Evolutionary conservation across 1,139 yeast species (phyloP).

Genomic region (Taiozyma sp.): DNA sequence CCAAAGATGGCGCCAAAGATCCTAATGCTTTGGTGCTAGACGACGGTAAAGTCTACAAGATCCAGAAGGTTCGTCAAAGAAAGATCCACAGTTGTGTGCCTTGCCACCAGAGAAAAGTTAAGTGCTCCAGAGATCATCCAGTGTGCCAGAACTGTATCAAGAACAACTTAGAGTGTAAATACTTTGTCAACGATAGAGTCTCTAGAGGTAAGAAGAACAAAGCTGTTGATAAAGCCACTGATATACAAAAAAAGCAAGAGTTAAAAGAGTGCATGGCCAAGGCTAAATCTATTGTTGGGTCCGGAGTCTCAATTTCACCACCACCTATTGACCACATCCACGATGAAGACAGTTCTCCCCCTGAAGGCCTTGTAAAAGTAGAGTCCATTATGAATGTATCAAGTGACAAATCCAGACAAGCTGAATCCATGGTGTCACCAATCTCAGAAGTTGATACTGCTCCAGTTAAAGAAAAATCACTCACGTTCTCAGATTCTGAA

Average conservation of each 20-base stretch:
- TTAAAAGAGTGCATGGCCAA: slow-evolving; percentile 21
- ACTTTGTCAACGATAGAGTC: slow-evolving; percentile 51
- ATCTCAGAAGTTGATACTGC: background rate
- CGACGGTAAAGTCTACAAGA: slow-evolving; percentile 46
- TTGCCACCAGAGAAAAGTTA: slow-evolving; percentile 58
- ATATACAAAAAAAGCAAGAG: slow-evolving; percentile 19
- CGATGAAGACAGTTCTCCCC: background rate
- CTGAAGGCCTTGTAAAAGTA: background rate
- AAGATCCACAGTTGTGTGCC: slow-evolving; percentile 53
- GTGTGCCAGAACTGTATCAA: slow-evolving; percentile 44
- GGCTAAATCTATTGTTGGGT: slow-evolving; percentile 15
- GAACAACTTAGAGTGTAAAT: slow-evolving; percentile 38
- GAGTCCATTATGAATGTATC: background rate
- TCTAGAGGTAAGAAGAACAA: slow-evolving; percentile 37
- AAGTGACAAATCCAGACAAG: background rate
- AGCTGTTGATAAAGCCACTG: slow-evolving; percentile 20
- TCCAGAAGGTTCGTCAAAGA: slow-evolving; percentile 56
- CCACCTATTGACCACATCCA: background rate
- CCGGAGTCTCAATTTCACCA: background rate
- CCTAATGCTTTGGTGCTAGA: slow-evolving; percentile 34
- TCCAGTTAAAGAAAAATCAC: slow-evolving; percentile 12
- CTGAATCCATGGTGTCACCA: background rate
- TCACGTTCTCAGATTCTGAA: slow-evolving; percentile 22
- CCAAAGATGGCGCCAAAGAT: slow-evolving; percentile 25
- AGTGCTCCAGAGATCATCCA: slow-evolving; percentile 45